phyloP scores from a whole-genome alignment of 495 filamentous ascomycete species.

The Talaromyces stipitatus region DNA sequence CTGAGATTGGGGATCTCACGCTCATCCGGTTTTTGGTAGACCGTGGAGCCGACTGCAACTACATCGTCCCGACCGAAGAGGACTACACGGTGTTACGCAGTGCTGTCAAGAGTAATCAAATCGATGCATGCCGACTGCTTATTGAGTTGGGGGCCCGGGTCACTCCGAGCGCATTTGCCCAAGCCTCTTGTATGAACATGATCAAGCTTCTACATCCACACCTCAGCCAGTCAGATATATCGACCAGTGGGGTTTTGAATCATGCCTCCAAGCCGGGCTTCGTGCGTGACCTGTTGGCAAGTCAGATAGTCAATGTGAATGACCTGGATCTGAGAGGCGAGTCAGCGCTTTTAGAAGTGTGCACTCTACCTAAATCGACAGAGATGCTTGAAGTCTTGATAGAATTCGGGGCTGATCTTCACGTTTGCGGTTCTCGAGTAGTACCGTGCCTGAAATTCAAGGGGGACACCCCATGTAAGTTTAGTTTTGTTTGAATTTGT shows the following conservation, averaged over 20 bases:
- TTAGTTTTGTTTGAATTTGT: not conserved
- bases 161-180: not conserved
- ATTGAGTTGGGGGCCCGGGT: constrained; percentile 1
- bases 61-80: not conserved
- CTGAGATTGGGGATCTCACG: constrained; percentile 1
- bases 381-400: not conserved
- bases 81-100: not conserved
- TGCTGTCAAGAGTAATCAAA: not conserved
- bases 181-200: constrained; percentile 4
- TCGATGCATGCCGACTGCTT: constrained; percentile 6
- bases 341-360: constrained; percentile 2
- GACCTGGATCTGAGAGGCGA: constrained; percentile 1
- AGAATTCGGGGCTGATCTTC: constrained; percentile 1
- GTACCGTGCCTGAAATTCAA: not conserved
- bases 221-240: constrained; percentile 5
- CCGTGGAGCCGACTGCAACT: constrained; percentile 3
- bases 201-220: constrained; percentile 4
- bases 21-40: constrained; percentile 1
- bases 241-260: constrained; percentile 3
- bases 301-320: constrained; percentile 5
- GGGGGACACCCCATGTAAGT: constrained; percentile 2
- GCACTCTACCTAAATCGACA: not conserved
- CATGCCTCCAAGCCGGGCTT: not conserved
- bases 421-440: constrained; percentile 1
- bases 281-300: constrained; percentile 2